Percentiles rank a stretch among this genome's conserved stretches.
These are phyloP conservation scores for Neurospora sublineolata DNA, from an alignment of 495 filamentous ascomycete species.

Conservation along the genomic window DNA sequence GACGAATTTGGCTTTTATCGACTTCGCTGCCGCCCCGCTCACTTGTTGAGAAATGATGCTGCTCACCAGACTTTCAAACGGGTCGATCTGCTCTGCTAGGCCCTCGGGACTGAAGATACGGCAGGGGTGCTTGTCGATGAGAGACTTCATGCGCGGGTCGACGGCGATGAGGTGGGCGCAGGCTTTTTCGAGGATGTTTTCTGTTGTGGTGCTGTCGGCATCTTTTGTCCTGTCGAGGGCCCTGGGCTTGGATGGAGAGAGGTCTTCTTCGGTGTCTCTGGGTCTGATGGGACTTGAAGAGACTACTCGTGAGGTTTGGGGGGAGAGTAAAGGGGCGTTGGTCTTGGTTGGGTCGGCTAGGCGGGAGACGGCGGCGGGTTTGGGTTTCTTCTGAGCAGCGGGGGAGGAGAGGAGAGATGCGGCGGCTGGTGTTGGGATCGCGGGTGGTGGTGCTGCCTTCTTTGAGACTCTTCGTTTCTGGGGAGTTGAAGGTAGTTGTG, in stretches of 20 bases:
- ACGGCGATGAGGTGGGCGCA: conserved; percentile 63
- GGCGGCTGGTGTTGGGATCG: conserved; percentile 30
- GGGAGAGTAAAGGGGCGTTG: conserved; percentile 71
- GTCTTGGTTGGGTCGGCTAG: conserved; percentile 39
- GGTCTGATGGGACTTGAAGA: conserved; percentile 34
- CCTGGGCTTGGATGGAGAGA: conserved; percentile 47
- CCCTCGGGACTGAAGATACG: conserved; percentile 70
- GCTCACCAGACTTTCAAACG: conserved; percentile 69
- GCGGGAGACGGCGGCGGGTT: conserved; percentile 28
- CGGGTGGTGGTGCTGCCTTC: conserved; percentile 12
- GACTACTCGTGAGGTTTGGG: conserved; percentile 59
- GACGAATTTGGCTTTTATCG: conserved; percentile 79
- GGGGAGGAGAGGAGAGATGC: conserved; percentile 23
- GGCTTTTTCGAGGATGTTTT: conserved; percentile 65
- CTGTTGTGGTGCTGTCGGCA: conserved; percentile 48
- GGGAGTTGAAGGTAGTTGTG: conserved; percentile 24
- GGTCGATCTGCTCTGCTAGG: conserved; percentile 72
- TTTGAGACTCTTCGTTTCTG: conserved; percentile 18
- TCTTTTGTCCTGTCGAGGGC: not conserved
- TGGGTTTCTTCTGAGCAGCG: conserved; percentile 20
- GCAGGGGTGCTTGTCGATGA: conserved; percentile 70
- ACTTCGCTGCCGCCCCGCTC: conserved; percentile 76
- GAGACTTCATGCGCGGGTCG: conserved; percentile 58
- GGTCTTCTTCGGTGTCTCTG: conserved; percentile 15
- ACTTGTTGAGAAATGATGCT: conserved; percentile 96